Evolutionary conservation across 2,329 filamentous ascomycete species (phyloP), one percentile per base, ranked within the genome.

Genomic region (Nemania abortiva): DNA sequence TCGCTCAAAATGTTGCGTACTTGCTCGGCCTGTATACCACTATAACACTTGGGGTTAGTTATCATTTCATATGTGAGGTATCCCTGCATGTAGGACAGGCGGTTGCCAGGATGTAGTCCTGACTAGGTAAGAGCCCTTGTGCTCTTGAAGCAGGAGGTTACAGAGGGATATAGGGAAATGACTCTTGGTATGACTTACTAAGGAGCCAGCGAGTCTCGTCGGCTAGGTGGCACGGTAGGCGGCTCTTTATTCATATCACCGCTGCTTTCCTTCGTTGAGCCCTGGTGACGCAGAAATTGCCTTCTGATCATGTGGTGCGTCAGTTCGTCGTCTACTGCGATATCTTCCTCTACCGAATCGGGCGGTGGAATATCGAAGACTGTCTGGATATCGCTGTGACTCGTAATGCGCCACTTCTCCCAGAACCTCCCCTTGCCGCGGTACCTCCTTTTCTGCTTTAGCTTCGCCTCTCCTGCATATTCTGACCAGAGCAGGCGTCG

Each of bases 301-400:
- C 86, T 81, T 10, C 87, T 83, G 70, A 89, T 89, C 71, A 89
- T 81, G 72, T 89, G 86, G 39, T 83, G 84, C 7, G 86, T 88
- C 70, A 90, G 78, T 63, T 88, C 84, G 72, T 90, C 88, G 71
- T 89, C 88, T 4, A 86, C 86, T 0, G 86, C 81, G 50, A 90
- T 89, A 54, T 89, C 87, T 15, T 86, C 81, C 57, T 86, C 82
- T 4, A 89, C 84, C 34, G 83, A 83, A 57, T 91, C 87, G 1
- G 92, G 91, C 5, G 91, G 90, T 49, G 91, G 86, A 29, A 90
- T 84, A 60, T 93, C 89, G 70, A 94, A 94, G 1, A 94, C 92
- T 11, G 90, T 87, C 54, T 91, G 88, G 39, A 94, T 84, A 76
- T 93, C 91, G 22, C 90, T 87, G 77, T 94, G 91, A 9, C 89